Evolutionary conservation across 306 rosid genomes (phyloP), one percentile per base, ranked within the genome.

Genomic region (Cyamopsis tetragonoloba): DNA sequence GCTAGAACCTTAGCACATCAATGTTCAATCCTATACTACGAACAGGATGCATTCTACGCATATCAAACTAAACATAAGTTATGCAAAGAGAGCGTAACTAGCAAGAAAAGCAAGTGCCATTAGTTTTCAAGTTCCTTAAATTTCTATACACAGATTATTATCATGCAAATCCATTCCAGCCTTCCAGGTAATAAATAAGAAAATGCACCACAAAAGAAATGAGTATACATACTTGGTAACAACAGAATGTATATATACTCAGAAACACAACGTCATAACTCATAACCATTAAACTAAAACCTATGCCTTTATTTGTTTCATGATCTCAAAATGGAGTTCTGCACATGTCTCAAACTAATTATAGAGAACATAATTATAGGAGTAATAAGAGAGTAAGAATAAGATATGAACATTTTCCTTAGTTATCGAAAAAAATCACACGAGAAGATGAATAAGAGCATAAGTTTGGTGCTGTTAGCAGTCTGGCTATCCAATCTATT

Each of bases 401-500:
- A 71, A 24, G 46, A 34, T 59, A 69, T 82, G 71, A 53, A 79
- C 89, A 74, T 56, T 58, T 77, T 37, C 41, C 70, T 26, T 35
- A 31, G 7, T 70, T 58, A 17, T 31, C 35, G 13, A 39, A 6
- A 27, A 6, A 26, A 27, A 37, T 56, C 68, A 68, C 35, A 55
- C 78, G 2, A 47, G 37, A 70, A 82, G 71, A 71, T 53, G 22
- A 44, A 72, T 67, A 80, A 70, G 26, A 23, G 31, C 73, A 49
- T 19, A 20, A 48, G 51, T 67, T 48, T 49, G 68, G 59, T 39
- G 68, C 71, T 31, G 44, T 24, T 46, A 57, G 69, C 42, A 68
- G 62, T 34, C 55, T 71, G 38, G 70, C 42, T 62, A 73, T 55
- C 68, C 66, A 66, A 70, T 34, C 83, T 84, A 91, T 62, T 86